A percentile compares a stretch with the other conserved stretches of the same genome.
These are phyloP conservation scores for Plantago ovata DNA, from an alignment of 257 asterid species.

Conservation along the genomic window DNA sequence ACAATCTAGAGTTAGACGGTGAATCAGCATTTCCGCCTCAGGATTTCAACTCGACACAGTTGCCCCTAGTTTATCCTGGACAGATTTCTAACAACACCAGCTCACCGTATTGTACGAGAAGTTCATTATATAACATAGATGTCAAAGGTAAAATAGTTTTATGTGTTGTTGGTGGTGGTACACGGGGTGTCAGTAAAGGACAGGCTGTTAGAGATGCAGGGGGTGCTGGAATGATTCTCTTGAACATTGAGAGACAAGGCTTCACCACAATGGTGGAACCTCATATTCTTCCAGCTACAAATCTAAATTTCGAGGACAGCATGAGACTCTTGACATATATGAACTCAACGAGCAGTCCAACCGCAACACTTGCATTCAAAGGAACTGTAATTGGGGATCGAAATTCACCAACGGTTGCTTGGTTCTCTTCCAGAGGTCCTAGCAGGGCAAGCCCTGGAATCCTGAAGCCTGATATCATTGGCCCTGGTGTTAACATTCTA, in stretches of 20 bases:
- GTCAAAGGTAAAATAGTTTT: conserved; percentile 35
- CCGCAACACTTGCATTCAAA: conserved; percentile 23
- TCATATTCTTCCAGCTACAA: conserved; percentile 31
- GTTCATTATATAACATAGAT: conserved; percentile 7
- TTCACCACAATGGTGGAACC: conserved; percentile 22
- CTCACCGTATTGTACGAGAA: not conserved
- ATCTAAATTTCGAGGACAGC: conserved; percentile 18
- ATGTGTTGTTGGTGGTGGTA: conserved; percentile 16
- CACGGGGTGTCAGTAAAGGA: conserved; percentile 15
- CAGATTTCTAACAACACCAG: not conserved
- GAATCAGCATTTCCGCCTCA: conserved; percentile 19
- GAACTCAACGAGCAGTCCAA: conserved; percentile 22
- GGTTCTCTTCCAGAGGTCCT: conserved; percentile 22
- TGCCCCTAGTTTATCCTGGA: conserved; percentile 30
- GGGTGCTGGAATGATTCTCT: conserved; percentile 45
- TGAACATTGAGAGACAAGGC: not conserved
- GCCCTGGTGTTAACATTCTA: no score
- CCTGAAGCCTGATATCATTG: no score
- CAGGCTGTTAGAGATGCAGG: conserved; percentile 32
- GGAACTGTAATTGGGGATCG: conserved; percentile 19
- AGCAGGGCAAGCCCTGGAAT: conserved; percentile 19
- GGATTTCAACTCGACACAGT: conserved; percentile 12
- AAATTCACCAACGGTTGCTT: conserved; percentile 19
- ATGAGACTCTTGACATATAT: conserved; percentile 22
- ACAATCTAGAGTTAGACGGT: conserved; percentile 21